phyloP scores from a whole-genome alignment of 306 rosid genomes.

The Cyamopsis tetragonoloba region DNA sequence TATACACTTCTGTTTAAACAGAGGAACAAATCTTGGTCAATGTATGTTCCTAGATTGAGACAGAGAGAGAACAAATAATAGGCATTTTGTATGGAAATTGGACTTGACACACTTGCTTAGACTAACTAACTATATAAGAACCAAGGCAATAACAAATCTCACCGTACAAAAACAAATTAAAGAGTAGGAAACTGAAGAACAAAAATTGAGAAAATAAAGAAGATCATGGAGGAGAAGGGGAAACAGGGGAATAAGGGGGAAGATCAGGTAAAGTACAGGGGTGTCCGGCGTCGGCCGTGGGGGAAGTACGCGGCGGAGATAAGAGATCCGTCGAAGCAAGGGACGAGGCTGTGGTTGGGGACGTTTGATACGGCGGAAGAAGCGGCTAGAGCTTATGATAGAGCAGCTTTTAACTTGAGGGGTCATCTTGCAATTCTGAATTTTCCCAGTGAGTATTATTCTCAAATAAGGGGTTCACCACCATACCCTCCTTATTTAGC shows the following conservation, averaged over 20 bases:
- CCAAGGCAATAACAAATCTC: conserved; percentile 1
- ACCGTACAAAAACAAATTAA: not conserved
- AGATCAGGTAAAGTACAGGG: conserved; percentile 56
- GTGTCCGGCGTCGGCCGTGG: conserved; percentile 75
- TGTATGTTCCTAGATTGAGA: conserved; percentile 33
- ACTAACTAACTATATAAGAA: conserved; percentile 18
- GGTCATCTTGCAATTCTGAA: conserved; percentile 77
- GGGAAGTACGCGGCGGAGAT: conserved; percentile 90
- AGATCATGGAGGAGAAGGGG: conserved; percentile 49
- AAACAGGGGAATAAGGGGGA: conserved; percentile 43
- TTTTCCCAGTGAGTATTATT: conserved; percentile 73
- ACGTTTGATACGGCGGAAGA: conserved; percentile 82
- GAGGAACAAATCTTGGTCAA: conserved; percentile 50
- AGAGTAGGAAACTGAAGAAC: not conserved
- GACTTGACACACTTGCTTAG: not conserved
- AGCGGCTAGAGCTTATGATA: conserved; percentile 79
- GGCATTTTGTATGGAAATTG: not conserved
- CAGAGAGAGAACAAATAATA: conserved; percentile 15
- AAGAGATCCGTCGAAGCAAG: conserved; percentile 70
- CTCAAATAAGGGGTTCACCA: conserved; percentile 51
- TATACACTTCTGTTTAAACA: conserved; percentile 23
- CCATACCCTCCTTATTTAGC: conserved; percentile 57
- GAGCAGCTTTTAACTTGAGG: conserved; percentile 71
- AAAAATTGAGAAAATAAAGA: not conserved
- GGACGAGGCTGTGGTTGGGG: conserved; percentile 78